These are phyloP conservation scores for Phoma sp. DNA, from an alignment of 2,329 filamentous ascomycete genomes.

Conservation along the genomic window DNA sequence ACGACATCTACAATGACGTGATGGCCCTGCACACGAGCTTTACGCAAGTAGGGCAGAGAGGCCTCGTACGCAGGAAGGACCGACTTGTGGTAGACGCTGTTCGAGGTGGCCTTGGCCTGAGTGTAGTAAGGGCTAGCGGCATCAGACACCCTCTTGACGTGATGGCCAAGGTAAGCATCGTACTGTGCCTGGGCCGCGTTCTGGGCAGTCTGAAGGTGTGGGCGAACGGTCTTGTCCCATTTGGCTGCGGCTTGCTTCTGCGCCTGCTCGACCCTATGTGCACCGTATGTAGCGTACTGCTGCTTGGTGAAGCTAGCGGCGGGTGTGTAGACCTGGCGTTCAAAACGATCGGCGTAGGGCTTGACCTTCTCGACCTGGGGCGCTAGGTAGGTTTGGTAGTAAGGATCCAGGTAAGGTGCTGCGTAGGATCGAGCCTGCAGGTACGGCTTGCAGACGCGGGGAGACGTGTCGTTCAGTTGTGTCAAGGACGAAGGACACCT, in stretches of 20 bases:
- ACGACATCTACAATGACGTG: slow-evolving; percentile 73
- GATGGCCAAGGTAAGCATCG: slow-evolving; percentile 72
- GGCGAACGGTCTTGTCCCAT: slow-evolving; percentile 81
- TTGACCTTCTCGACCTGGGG: slow-evolving; percentile 79
- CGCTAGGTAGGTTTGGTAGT: slow-evolving; percentile 83
- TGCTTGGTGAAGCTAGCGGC: slow-evolving; percentile 68
- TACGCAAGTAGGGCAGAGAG: slow-evolving; percentile 75
- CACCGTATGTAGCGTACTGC: slow-evolving; percentile 73
- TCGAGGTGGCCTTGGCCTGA: slow-evolving; percentile 66
- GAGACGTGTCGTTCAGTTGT: slow-evolving; percentile 72
- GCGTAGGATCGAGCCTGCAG: slow-evolving; percentile 70
- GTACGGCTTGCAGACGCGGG: slow-evolving; percentile 84
- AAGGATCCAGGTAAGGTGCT: slow-evolving; percentile 79
- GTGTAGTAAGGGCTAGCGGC: slow-evolving; percentile 76
- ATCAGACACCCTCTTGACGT: slow-evolving; percentile 69
- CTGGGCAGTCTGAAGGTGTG: slow-evolving; percentile 73
- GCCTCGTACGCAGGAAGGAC: slow-evolving; percentile 78
- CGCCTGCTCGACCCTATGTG: slow-evolving; percentile 73
- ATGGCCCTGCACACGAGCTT: slow-evolving; percentile 71
- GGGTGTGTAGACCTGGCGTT: slow-evolving; percentile 72
- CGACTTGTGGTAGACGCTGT: slow-evolving; percentile 74
- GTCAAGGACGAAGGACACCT: slow-evolving; percentile 77
- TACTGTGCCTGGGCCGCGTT: slow-evolving; percentile 70
- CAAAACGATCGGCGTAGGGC: slow-evolving; percentile 71
- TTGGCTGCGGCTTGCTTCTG: slow-evolving; percentile 71